These are phyloP conservation scores for Tuctoria greenei DNA, from an alignment of 176 grass and related monocot genomes.

Conservation along the genomic window DNA sequence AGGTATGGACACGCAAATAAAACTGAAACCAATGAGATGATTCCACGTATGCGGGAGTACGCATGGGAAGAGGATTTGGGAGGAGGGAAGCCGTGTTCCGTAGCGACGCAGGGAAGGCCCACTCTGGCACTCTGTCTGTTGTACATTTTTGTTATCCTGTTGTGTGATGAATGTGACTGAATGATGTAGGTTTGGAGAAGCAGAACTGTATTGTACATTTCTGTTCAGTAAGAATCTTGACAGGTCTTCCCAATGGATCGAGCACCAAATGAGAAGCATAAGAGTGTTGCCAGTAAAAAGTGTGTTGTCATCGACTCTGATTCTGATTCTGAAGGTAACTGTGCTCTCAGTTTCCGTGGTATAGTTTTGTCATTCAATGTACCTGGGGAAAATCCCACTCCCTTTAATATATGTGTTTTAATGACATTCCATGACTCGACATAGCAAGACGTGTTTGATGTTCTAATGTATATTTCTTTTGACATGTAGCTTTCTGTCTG, in stretches of 20 bases:
- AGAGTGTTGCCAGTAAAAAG: not conserved
- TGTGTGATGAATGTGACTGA: conserved; percentile 19
- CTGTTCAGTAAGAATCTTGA: not conserved
- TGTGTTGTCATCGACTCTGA: conserved; percentile 46
- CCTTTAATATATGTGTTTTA: no score
- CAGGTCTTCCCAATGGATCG: conserved; percentile 17
- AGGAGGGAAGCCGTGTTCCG: no score
- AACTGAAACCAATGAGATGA: no score
- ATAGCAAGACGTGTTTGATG: no score
- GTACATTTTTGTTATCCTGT: conserved; percentile 21
- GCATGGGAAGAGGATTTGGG: no score
- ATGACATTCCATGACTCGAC: no score
- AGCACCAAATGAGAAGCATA: conserved; percentile 14
- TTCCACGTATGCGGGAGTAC: no score
- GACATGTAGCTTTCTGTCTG: no score
- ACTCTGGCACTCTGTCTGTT: not conserved
- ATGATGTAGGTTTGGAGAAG: not conserved
- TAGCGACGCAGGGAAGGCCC: conserved; percentile 1
- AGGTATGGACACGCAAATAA: no score
- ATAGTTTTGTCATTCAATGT: not conserved
- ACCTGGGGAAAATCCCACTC: not conserved
- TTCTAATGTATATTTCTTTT: no score
- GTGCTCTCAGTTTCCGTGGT: conserved; percentile 4
- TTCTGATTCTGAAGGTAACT: conserved; percentile 68
- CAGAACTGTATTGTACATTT: not conserved